phyloP scores from a whole-genome alignment of 768 basidiomycete species.

The Hebeloma cylindrosporum region DNA sequence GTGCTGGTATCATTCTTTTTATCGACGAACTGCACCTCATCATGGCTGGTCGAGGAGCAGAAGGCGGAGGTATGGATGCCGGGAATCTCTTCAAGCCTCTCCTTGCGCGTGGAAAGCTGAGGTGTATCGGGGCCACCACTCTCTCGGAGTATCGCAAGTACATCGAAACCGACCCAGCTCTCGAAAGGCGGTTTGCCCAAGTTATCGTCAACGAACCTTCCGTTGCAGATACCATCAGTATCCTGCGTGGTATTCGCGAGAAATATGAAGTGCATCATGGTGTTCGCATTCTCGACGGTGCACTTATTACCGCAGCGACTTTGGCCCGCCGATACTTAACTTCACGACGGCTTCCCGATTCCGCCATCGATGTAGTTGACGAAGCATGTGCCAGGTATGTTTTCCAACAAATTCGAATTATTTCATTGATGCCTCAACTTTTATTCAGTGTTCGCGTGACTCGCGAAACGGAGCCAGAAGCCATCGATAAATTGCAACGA shows the following conservation, averaged over 20 bases:
- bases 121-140: conserved; percentile 88
- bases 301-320: conserved; percentile 86
- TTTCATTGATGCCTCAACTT: background rate
- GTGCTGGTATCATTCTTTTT: conserved; percentile 84
- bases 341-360: conserved; percentile 73
- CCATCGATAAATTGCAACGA: conserved; percentile 87
- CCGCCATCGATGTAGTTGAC: conserved; percentile 90
- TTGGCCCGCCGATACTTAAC: conserved; percentile 94
- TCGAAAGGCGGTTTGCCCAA: conserved; percentile 91
- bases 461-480: conserved; percentile 92
- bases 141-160: conserved; percentile 90
- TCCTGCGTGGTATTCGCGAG: conserved; percentile 90
- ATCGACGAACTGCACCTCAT: conserved; percentile 94
- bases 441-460: conserved; percentile 77
- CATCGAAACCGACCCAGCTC: conserved; percentile 89
- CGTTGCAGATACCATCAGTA: conserved; percentile 88
- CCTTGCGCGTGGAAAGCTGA: conserved; percentile 78
- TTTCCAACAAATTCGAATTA: background rate
- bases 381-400: conserved; percentile 86
- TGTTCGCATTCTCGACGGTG: conserved; percentile 84
- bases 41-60: conserved; percentile 83
- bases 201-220: conserved; percentile 90
- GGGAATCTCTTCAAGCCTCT: conserved; percentile 91
- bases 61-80: conserved; percentile 92
- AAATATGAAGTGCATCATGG: conserved; percentile 94